phyloP scores from a whole-genome alignment of 169 alveolate species.

The Plasmodium billcollinsi region DNA sequence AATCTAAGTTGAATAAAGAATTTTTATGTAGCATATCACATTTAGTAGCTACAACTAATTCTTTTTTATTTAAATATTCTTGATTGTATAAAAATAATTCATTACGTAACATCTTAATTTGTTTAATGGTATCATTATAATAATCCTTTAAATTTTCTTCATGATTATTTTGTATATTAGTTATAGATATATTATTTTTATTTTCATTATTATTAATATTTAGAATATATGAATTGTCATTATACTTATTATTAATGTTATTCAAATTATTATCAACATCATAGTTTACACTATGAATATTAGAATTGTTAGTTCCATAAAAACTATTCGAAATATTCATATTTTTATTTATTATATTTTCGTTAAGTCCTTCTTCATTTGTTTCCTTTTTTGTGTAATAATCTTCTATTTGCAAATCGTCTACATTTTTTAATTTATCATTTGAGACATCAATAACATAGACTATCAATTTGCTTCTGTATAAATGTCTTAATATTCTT shows the following conservation, averaged over 20 bases:
- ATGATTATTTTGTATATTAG: background rate
- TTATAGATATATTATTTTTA: background rate
- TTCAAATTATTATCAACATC: background rate
- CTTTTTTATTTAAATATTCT: conserved; percentile 68
- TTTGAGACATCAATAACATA: conserved; percentile 83
- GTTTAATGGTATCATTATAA: conserved; percentile 67
- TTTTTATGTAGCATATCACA: conserved; percentile 88
- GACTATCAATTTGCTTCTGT: conserved; percentile 82
- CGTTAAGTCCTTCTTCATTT: background rate
- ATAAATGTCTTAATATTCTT: conserved; percentile 81
- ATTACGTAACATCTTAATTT: conserved; percentile 68
- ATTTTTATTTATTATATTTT: background rate
- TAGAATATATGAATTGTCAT: background rate
- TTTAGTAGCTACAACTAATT: conserved; percentile 84
- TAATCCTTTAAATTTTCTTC: conserved; percentile 36
- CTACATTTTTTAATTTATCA: conserved; percentile 60
- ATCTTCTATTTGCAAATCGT: conserved; percentile 52
- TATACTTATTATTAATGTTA: background rate
- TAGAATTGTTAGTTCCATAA: background rate
- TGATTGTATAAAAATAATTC: conserved; percentile 71
- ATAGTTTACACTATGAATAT: background rate
- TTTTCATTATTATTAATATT: background rate
- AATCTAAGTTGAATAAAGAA: conserved; percentile 84
- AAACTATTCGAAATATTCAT: background rate
- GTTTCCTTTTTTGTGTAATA: conserved; percentile 19